Evolutionary conservation across 176 grass and related monocot species (phyloP).

Genomic region (Phyllostachys edulis): DNA sequence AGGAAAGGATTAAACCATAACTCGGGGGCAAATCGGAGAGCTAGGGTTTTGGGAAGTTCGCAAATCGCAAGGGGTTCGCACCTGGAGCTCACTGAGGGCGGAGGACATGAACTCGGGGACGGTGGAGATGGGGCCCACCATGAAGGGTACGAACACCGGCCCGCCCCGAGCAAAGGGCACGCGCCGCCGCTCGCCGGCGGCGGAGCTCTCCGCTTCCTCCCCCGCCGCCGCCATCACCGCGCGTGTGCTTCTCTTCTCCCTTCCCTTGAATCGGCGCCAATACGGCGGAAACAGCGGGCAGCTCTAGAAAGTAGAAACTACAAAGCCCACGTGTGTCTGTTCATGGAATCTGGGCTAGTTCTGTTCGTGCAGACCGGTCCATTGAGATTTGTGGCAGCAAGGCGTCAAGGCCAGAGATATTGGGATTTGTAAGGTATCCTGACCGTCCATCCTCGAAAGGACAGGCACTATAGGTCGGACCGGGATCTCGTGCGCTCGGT

Average conservation of each 20-base stretch:
- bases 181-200: conserved; percentile 27
- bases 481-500: too few species aligned
- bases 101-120: conserved; percentile 64
- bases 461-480: background rate
- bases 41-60: background rate
- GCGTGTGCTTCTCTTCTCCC: too few species aligned
- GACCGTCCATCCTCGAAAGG: background rate
- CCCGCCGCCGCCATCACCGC: conserved; percentile 20
- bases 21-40: background rate
- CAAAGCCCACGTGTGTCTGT: background rate
- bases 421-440: background rate
- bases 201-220: conserved; percentile 40
- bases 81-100: conserved; percentile 63
- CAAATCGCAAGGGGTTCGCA: background rate
- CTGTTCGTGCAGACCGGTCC: background rate
- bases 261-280: background rate
- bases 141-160: conserved; percentile 63
- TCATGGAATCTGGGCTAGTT: background rate
- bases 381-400: background rate
- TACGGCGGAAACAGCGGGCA: too few species aligned
- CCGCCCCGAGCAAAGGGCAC: conserved; percentile 71
- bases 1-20: background rate
- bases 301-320: background rate
- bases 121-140: conserved; percentile 61
- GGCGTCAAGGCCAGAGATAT: background rate